Conservation (phyloP, 2,329 filamentous ascomycete species). For the Colletotrichum kahawae region DNA sequence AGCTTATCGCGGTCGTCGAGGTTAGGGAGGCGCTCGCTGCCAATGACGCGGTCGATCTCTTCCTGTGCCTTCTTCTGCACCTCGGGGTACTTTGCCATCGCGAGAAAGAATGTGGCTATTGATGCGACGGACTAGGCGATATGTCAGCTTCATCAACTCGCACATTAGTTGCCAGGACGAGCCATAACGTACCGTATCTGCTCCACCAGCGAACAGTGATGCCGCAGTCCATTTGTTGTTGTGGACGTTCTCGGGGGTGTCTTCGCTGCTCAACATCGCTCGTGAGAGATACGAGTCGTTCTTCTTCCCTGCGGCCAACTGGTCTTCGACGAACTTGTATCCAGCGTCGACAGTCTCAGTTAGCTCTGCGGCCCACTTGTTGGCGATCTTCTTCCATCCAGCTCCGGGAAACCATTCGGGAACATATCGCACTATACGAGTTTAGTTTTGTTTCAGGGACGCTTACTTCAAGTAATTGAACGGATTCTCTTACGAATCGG, state of each 20-base stretch:
- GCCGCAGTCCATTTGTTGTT: constrained; percentile 15
- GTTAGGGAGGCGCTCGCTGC: constrained; percentile 47
- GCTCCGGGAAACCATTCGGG: constrained; percentile 22
- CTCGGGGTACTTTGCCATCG: constrained; percentile 51
- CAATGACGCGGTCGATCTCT: constrained; percentile 57
- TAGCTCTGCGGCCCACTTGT: not conserved
- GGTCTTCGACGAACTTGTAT: constrained; percentile 27
- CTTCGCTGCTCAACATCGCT: not conserved
- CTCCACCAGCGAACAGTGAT: constrained; percentile 11
- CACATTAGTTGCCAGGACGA: fast-evolving
- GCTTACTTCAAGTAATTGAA: fast-evolving
- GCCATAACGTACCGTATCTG: constrained; percentile 23
- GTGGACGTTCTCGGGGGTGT: not conserved
- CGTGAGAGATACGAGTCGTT: not conserved
- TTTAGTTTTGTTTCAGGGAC: not conserved
- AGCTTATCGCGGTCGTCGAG: constrained; percentile 53
- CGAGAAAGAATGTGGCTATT: constrained; percentile 47
- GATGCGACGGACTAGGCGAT: constrained; percentile 31
- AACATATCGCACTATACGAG: constrained; percentile 27
- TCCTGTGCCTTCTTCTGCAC: constrained; percentile 50
- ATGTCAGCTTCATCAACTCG: not conserved
- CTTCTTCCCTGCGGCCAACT: not conserved
- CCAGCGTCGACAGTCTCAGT: not conserved
- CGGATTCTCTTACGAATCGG: not conserved
- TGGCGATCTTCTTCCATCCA: constrained; percentile 14